phyloP scores from a whole-genome alignment of 83 land plant genomes.

The Picea abies region DNA sequence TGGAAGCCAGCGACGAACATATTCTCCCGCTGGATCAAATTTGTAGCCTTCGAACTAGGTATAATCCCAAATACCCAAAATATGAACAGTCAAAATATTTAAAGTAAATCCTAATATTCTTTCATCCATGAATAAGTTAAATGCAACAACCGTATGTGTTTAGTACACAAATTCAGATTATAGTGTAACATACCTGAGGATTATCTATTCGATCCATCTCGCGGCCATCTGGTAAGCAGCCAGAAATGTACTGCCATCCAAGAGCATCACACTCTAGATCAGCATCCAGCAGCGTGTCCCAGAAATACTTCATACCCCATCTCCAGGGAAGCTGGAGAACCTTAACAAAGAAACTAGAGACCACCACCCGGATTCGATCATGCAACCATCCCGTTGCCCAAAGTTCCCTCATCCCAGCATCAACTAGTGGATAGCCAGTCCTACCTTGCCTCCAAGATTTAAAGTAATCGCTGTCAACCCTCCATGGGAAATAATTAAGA shows the following conservation, averaged over 20 bases:
- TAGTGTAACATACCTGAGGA: constrained; percentile 56
- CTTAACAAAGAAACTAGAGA: constrained; percentile 85
- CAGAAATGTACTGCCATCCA: constrained; percentile 92
- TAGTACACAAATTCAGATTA: not conserved
- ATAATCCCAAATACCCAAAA: not conserved
- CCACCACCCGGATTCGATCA: constrained; percentile 77
- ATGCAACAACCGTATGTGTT: not conserved
- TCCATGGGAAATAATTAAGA: constrained; percentile 41
- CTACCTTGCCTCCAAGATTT: constrained; percentile 87
- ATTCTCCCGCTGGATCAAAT: constrained; percentile 73
- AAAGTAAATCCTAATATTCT: not conserved
- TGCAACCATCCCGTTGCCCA: constrained; percentile 93
- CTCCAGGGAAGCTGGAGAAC: constrained; percentile 87
- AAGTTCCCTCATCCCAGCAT: constrained; percentile 91
- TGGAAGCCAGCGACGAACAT: constrained; percentile 78
- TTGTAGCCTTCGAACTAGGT: constrained; percentile 65
- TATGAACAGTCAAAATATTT: not conserved
- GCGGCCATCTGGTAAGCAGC: constrained; percentile 77
- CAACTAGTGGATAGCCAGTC: constrained; percentile 82
- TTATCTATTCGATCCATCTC: constrained; percentile 72
- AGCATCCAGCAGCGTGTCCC: constrained; percentile 84
- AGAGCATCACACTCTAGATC: constrained; percentile 85
- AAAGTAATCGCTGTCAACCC: constrained; percentile 53
- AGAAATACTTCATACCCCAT: constrained; percentile 93
- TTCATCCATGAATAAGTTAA: not conserved